A percentile compares a stretch with the other conserved stretches of the same genome.
Conservation (phyloP, 345 rosid genomes). For the Schrenkiella parvula region DNA sequence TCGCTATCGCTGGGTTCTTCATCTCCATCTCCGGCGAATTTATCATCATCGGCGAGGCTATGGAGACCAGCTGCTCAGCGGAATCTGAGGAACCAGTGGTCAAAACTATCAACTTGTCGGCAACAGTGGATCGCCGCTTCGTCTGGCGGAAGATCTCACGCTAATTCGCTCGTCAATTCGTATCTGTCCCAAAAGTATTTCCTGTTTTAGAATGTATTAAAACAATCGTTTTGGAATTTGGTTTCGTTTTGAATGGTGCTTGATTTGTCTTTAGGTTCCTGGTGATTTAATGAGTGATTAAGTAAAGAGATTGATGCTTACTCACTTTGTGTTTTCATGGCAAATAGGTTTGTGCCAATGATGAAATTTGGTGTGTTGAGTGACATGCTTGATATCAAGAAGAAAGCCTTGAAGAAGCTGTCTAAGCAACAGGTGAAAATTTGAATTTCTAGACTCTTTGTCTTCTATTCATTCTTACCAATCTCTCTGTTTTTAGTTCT, state of each 20-base stretch:
- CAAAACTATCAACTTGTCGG: slow-evolving; percentile 51
- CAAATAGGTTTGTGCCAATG: slow-evolving; percentile 55
- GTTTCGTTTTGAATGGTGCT: neutral
- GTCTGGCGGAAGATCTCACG: slow-evolving; percentile 60
- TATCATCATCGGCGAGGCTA: slow-evolving; percentile 49
- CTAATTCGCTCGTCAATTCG: slow-evolving; percentile 78
- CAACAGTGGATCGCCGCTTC: slow-evolving; percentile 60
- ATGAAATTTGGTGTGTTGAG: slow-evolving; percentile 79
- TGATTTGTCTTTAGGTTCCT: neutral
- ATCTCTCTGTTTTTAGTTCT: neutral
- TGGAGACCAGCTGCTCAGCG: slow-evolving; percentile 94
- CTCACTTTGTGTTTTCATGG: slow-evolving; percentile 1
- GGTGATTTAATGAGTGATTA: neutral
- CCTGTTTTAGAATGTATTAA: neutral
- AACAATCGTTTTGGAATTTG: neutral
- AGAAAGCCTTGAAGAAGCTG: slow-evolving; percentile 67
- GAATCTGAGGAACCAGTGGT: slow-evolving; percentile 89
- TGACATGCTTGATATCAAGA: slow-evolving; percentile 60
- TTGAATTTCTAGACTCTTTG: neutral
- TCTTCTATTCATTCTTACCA: neutral
- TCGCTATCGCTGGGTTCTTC: slow-evolving; percentile 28
- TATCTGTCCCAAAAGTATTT: slow-evolving; percentile 58
- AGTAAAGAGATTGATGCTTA: neutral
- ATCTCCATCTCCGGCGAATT: slow-evolving; percentile 33
- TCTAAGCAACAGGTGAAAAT: slow-evolving; percentile 56